A percentile compares a stretch with the other conserved stretches of the same genome.
phyloP scores from a whole-genome alignment of 495 filamentous ascomycete genomes.

The Podospora didyma region DNA sequence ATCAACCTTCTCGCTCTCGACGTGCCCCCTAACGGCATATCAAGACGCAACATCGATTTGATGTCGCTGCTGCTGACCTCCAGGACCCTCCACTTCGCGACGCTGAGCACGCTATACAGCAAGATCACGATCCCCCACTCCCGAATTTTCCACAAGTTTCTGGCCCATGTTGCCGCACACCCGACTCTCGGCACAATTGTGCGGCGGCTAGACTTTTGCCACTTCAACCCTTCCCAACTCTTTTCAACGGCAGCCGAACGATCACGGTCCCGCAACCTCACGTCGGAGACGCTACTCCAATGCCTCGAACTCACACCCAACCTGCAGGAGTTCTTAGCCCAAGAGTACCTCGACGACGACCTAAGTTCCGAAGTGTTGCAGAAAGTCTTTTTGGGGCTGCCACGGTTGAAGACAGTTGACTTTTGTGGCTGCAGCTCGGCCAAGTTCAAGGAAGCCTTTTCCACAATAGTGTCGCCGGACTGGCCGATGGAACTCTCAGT shows the following conservation, averaged over 20 bases:
- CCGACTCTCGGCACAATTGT: conserved; percentile 74
- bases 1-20: conserved; percentile 73
- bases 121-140: conserved; percentile 87
- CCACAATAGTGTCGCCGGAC: conserved; percentile 30
- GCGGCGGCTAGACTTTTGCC: conserved; percentile 78
- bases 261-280: conserved; percentile 75
- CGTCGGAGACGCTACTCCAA: conserved; percentile 66
- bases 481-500: conserved; percentile 54
- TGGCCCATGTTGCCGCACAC: conserved; percentile 66
- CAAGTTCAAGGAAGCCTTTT: conserved; percentile 60
- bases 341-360: conserved; percentile 82
- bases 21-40: conserved; percentile 71
- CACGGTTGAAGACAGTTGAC: conserved; percentile 67
- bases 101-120: conserved; percentile 72
- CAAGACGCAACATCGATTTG: conserved; percentile 76
- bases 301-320: conserved; percentile 74
- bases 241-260: conserved; percentile 80
- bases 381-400: conserved; percentile 71
- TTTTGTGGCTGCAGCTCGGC: conserved; percentile 76
- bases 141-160: conserved; percentile 79
- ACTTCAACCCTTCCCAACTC: conserved; percentile 79
- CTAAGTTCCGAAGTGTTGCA: conserved; percentile 62
- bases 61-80: conserved; percentile 76
- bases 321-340: conserved; percentile 74
- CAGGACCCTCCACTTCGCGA: conserved; percentile 69